These are phyloP conservation scores for Kernera saxatilis DNA, from an alignment of 345 rosid genomes.

Conservation along the genomic window DNA sequence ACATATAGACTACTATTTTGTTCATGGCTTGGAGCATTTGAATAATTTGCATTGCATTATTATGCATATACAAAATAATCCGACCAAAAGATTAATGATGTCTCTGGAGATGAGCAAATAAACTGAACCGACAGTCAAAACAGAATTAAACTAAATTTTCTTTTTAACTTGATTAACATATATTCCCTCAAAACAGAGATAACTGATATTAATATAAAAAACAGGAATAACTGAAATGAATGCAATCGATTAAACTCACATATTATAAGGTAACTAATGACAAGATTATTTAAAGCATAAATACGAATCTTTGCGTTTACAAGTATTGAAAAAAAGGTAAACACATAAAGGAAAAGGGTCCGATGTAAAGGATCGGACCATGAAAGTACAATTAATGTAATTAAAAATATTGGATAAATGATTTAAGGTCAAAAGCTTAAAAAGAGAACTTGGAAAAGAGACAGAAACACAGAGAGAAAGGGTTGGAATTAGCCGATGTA, in stretches of 20 bases:
- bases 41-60: not conserved
- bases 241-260: too few species aligned
- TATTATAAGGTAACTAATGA: not conserved
- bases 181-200: too few species aligned
- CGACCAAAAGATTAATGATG: too few species aligned
- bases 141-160: too few species aligned
- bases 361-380: not conserved
- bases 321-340: not conserved
- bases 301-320: slow-evolving; percentile 7
- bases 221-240: too few species aligned
- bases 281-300: not conserved
- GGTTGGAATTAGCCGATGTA: slow-evolving; percentile 25
- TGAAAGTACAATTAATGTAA: not conserved
- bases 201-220: too few species aligned
- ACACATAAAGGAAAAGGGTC: slow-evolving; percentile 10
- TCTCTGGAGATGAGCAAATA: too few species aligned
- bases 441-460: not conserved
- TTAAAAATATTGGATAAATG: not conserved
- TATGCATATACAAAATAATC: not conserved
- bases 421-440: not conserved
- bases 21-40: not conserved
- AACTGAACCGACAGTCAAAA: too few species aligned
- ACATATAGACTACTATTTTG: not conserved
- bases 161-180: too few species aligned
- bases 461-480: not conserved